These are phyloP conservation scores for Fusarium succisae DNA, from an alignment of 2,329 filamentous ascomycete genomes.

Conservation along the genomic window DNA sequence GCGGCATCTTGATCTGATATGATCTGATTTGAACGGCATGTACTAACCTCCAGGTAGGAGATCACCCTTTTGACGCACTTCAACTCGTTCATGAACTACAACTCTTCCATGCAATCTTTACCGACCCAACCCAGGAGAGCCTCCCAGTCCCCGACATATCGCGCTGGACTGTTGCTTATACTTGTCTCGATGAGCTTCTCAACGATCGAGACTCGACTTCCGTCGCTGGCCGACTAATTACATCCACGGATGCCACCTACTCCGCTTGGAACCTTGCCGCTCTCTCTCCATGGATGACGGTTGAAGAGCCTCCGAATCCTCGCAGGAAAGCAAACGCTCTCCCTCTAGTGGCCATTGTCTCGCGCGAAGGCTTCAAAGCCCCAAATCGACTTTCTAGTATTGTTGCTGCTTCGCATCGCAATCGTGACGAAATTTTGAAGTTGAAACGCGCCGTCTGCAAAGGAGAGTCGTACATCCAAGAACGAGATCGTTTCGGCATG, in stretches of 20 bases:
- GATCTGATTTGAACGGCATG: background rate
- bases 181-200: slow-evolving; percentile 65
- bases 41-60: slow-evolving; percentile 52
- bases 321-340: slow-evolving; percentile 61
- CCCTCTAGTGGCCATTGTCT: slow-evolving; percentile 62
- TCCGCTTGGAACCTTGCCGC: slow-evolving; percentile 81
- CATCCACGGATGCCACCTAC: slow-evolving; percentile 72
- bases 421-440: slow-evolving; percentile 69
- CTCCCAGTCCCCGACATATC: slow-evolving; percentile 64
- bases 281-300: slow-evolving; percentile 75
- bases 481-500: slow-evolving; percentile 77
- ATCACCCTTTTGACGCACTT: slow-evolving; percentile 69
- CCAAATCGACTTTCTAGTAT: slow-evolving; percentile 79
- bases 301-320: slow-evolving; percentile 52
- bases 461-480: slow-evolving; percentile 54
- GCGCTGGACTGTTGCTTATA: slow-evolving; percentile 71
- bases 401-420: slow-evolving; percentile 70
- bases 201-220: slow-evolving; percentile 56
- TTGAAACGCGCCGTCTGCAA: slow-evolving; percentile 66
- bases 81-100: slow-evolving; percentile 71
- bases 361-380: slow-evolving; percentile 80
- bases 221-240: slow-evolving; percentile 65
- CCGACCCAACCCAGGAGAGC: slow-evolving; percentile 67
- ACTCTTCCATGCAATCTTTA: slow-evolving; percentile 79
- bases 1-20: background rate